Evolutionary conservation across 441 rosid genomes (phyloP).

Genomic region (Erysimum cheiri): DNA sequence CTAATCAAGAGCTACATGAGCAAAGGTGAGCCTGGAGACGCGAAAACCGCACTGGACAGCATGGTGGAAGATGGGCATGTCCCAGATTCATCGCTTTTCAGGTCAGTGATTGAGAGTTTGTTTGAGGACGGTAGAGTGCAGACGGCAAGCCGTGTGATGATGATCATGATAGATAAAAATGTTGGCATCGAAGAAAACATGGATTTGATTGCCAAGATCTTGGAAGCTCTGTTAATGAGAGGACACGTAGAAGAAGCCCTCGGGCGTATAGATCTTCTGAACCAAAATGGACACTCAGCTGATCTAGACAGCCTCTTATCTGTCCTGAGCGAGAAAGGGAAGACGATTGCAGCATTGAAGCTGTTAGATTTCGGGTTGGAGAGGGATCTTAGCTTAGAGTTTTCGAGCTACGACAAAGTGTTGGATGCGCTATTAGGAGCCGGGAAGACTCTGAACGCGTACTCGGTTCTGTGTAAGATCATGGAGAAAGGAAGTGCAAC

Average conservation of each 20-base stretch:
- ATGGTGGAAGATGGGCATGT: constrained; percentile 86
- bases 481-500: constrained; percentile 70
- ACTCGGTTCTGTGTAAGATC: constrained; percentile 82
- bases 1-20: constrained; percentile 88
- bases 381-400: constrained; percentile 64
- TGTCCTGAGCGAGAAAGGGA: constrained; percentile 74
- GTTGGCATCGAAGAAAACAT: constrained; percentile 72
- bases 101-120: constrained; percentile 81
- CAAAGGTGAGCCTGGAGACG: constrained; percentile 95
- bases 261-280: constrained; percentile 81
- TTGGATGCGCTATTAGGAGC: constrained; percentile 80
- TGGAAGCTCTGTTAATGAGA: constrained; percentile 86
- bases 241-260: constrained; percentile 96
- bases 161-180: constrained; percentile 85
- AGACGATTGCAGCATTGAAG: constrained; percentile 85
- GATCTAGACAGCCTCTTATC: constrained; percentile 71
- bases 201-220: constrained; percentile 78
- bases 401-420: constrained; percentile 81
- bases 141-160: constrained; percentile 93
- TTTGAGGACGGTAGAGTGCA: constrained; percentile 91
- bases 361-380: constrained; percentile 77
- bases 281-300: constrained; percentile 58
- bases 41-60: constrained; percentile 81
- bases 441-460: constrained; percentile 93
- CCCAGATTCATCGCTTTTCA: constrained; percentile 72